Conservation (phyloP, 202 grass and related monocot genomes). For the Setaria viridis region DNA sequence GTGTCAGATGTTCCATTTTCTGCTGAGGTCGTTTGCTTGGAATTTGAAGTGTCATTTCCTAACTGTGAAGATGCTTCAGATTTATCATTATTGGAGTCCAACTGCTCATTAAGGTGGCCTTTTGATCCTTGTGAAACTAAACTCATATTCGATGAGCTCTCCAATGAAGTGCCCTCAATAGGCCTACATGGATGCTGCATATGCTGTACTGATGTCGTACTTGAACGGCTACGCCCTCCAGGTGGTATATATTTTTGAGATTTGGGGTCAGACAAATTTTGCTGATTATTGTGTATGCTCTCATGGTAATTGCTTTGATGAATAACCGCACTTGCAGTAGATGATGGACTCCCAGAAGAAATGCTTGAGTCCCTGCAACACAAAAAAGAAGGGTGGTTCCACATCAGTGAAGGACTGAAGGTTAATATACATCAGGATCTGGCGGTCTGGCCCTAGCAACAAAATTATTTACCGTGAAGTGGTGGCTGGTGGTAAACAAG, state of each 20-base stretch:
- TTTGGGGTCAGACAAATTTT: conserved; percentile 23
- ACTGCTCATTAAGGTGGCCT: conserved; percentile 12
- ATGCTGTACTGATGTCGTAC: background rate
- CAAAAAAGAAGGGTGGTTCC: conserved; percentile 20
- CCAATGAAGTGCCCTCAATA: conserved; percentile 2
- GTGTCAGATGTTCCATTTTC: conserved; percentile 46
- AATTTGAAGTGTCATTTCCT: conserved; percentile 45
- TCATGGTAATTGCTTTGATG: conserved; percentile 31
- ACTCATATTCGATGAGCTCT: background rate
- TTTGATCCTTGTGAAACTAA: conserved; percentile 22
- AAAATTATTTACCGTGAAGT: conserved; percentile 50
- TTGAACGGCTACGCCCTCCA: conserved; percentile 17
- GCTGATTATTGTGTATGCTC: conserved; percentile 37
- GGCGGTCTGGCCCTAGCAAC: conserved; percentile 30
- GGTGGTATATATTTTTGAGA: conserved; percentile 41
- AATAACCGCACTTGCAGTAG: conserved; percentile 30
- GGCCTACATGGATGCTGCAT: background rate
- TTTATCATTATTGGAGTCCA: conserved; percentile 44
- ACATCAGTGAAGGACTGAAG: conserved; percentile 18
- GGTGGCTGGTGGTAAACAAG: conserved; percentile 28
- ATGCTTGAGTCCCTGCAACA: conserved; percentile 44
- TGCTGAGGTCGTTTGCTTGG: conserved; percentile 34
- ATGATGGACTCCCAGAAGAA: conserved; percentile 46
- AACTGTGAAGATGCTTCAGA: conserved; percentile 36
- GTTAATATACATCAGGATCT: conserved; percentile 24